These are phyloP conservation scores for Entomortierella chlamydospora DNA, from an alignment of 192 early-diverging fungal genomes.

Conservation along the genomic window DNA sequence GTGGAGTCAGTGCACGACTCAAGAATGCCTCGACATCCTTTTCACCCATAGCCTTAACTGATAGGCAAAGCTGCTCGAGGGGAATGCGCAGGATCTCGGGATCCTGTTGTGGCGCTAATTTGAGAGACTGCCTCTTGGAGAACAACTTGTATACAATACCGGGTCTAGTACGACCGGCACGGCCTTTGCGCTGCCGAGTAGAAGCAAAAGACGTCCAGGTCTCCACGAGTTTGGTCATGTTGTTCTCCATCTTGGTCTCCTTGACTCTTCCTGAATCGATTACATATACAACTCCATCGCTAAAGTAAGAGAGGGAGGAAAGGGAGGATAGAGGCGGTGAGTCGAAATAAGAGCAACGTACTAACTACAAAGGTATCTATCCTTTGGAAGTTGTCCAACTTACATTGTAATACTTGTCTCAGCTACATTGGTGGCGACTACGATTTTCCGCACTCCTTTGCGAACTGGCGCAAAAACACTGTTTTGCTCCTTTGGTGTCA, in stretches of 20 bases:
- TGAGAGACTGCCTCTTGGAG: slow-evolving; percentile 57
- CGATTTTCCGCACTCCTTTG: slow-evolving; percentile 71
- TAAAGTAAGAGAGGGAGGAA: slow-evolving; percentile 52
- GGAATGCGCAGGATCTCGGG: slow-evolving; percentile 87
- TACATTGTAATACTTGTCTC: slow-evolving; percentile 85
- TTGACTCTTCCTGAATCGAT: slow-evolving; percentile 78
- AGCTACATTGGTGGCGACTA: slow-evolving; percentile 82
- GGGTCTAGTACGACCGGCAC: slow-evolving; percentile 83
- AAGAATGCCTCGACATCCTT: slow-evolving; percentile 67
- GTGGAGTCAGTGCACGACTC: slow-evolving; percentile 73
- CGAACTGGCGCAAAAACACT: slow-evolving; percentile 70
- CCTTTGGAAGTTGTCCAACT: too few relatives aligned
- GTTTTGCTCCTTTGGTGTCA: slow-evolving; percentile 75
- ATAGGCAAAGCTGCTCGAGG: slow-evolving; percentile 86
- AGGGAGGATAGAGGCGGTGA: too few relatives aligned
- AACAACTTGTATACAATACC: slow-evolving; percentile 84
- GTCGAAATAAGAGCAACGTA: too few relatives aligned
- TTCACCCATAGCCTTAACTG: slow-evolving; percentile 75
- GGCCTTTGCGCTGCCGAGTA: slow-evolving; percentile 72
- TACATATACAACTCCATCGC: slow-evolving; percentile 80
- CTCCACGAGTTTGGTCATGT: slow-evolving; percentile 71
- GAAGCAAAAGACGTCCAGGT: slow-evolving; percentile 65
- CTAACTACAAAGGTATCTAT: too few relatives aligned
- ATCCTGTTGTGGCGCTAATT: slow-evolving; percentile 69
- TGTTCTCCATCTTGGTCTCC: slow-evolving; percentile 69